Evolutionary conservation across 495 filamentous ascomycete genomes (phyloP).

Genomic region (Podospora pseudoanserina): DNA sequence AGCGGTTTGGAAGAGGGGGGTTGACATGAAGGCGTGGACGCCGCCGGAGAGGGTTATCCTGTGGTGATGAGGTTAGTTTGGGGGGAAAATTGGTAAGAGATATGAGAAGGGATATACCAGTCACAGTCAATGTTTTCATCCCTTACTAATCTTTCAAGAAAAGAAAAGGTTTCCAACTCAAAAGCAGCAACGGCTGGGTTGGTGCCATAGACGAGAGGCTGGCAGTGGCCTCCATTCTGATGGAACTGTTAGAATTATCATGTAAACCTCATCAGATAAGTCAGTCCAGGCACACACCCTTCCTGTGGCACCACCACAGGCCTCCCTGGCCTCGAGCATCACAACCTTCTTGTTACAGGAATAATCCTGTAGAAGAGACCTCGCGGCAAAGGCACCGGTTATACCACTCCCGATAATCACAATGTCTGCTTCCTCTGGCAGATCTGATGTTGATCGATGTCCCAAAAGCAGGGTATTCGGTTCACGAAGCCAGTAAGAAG

Average conservation of each 20-base stretch:
- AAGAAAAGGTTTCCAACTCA: slow-evolving; percentile 57
- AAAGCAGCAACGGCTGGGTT: slow-evolving; percentile 54
- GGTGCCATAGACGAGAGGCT: slow-evolving; percentile 55
- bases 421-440: slow-evolving; percentile 63
- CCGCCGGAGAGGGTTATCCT: slow-evolving; percentile 34
- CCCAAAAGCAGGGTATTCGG: slow-evolving; percentile 53
- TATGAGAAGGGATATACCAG: slow-evolving; percentile 33
- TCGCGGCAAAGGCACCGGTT: slow-evolving; percentile 63
- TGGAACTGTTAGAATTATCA: neutral
- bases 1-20: slow-evolving; percentile 45
- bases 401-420: slow-evolving; percentile 71
- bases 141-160: slow-evolving; percentile 51
- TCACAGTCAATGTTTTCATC: slow-evolving; percentile 58
- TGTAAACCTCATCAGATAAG: neutral
- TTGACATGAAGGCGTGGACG: slow-evolving; percentile 52
- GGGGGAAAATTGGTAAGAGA: neutral
- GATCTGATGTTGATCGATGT: slow-evolving; percentile 55
- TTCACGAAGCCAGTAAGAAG: slow-evolving; percentile 71
- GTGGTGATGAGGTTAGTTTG: slow-evolving; percentile 21
- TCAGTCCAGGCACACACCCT: slow-evolving; percentile 42
- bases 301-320: slow-evolving; percentile 78
- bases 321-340: slow-evolving; percentile 75
- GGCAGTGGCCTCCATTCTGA: slow-evolving; percentile 73
- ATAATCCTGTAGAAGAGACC: slow-evolving; percentile 52
- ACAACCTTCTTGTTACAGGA: slow-evolving; percentile 46